Evolutionary conservation across 805 yeast genomes (phyloP).

Genomic region (Jamesozyma rosinii): DNA sequence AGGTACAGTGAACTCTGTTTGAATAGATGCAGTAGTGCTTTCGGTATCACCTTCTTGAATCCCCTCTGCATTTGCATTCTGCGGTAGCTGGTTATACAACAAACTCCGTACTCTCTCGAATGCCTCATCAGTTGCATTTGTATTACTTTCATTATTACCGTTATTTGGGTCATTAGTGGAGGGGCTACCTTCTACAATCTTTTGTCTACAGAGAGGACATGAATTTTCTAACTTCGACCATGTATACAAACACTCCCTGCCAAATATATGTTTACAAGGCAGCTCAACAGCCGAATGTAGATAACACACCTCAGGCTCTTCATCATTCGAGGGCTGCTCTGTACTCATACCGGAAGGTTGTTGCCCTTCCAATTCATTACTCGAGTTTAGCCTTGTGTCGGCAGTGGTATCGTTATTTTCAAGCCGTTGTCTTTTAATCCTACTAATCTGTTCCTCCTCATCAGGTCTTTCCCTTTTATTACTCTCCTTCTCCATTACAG

Average conservation of each 20-base stretch:
- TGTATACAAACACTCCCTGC: constrained; percentile 69
- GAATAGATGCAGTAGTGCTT: background rate
- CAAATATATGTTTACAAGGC: constrained; percentile 86
- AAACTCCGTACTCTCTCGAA: constrained; percentile 25
- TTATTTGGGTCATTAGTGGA: constrained; percentile 1
- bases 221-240: constrained; percentile 71
- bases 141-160: background rate
- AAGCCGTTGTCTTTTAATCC: constrained; percentile 15
- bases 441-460: constrained; percentile 14
- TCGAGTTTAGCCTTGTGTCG: background rate
- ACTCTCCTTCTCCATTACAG: background rate
- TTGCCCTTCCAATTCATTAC: background rate
- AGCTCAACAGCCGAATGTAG: constrained; percentile 59
- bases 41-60: background rate
- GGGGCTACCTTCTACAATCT: constrained; percentile 31
- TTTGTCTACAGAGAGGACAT: constrained; percentile 79
- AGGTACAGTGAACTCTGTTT: constrained; percentile 2
- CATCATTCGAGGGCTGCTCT: background rate
- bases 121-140: constrained; percentile 8
- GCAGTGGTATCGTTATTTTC: constrained; percentile 2
- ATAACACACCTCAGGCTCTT: constrained; percentile 19
- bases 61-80: background rate
- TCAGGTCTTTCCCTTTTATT: constrained; percentile 24
- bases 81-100: constrained; percentile 11
- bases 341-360: constrained; percentile 1